Evolutionary conservation across 129 eudicot genomes (phyloP).

Genomic region (Helichrysum umbraculigerum): DNA sequence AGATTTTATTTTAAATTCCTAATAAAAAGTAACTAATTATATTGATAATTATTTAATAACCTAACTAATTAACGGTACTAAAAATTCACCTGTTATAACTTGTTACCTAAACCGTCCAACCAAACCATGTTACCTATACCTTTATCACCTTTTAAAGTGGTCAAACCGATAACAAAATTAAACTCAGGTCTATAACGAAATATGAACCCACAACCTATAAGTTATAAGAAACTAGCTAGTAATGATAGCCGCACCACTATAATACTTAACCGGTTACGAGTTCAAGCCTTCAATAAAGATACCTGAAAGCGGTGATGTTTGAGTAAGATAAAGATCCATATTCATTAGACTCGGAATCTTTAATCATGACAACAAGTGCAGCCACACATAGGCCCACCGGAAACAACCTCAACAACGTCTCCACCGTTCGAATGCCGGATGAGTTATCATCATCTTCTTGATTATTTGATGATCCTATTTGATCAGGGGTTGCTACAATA

Average conservation of each 20-base stretch:
- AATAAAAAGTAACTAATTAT: not conserved
- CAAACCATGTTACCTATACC: not conserved
- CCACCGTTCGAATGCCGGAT: conserved; percentile 54
- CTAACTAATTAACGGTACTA: not conserved
- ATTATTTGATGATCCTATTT: conserved; percentile 9
- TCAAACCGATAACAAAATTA: not conserved
- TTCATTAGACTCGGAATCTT: conserved; percentile 67
- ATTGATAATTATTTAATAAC: not conserved
- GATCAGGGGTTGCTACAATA: conserved; percentile 5
- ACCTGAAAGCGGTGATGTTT: conserved; percentile 86
- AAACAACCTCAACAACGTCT: conserved; percentile 69
- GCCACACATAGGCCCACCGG: conserved; percentile 73
- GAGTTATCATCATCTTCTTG: conserved; percentile 41
- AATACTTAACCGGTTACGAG: not conserved
- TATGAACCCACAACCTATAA: not conserved
- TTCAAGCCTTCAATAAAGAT: not conserved
- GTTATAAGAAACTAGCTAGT: not conserved
- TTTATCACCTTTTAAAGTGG: not conserved
- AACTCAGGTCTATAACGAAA: not conserved
- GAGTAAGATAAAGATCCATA: conserved; percentile 79
- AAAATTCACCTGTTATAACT: not conserved
- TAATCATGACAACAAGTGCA: conserved; percentile 78
- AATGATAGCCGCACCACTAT: not conserved
- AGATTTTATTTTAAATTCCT: not conserved
- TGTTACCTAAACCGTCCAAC: not conserved